Base-by-base conservation (phyloP, 495 filamentous ascomycete genomes). In the Stereocaulon alpinum region DNA sequence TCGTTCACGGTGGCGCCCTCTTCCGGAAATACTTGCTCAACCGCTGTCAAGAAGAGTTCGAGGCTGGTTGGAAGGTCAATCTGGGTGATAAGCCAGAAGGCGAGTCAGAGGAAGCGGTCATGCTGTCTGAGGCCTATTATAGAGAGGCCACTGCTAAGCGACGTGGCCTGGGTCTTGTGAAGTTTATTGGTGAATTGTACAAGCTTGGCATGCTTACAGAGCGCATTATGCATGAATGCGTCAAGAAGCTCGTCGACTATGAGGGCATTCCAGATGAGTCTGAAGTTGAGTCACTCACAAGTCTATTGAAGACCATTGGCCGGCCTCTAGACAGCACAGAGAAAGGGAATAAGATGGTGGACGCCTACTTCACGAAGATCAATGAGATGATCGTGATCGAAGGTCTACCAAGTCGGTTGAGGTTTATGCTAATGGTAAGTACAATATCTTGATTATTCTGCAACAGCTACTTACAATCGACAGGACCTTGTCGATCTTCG, bases 191-290 rank as follows among this genome's bases (percentile, higher is more conserved):
- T 75, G 93, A 98, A 71, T 84, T 98, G 41, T 98, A 93, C 83
- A 97, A 97, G 78, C 82, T 98, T 61, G 83, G 85, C 66, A 99
- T 99, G 93, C 81, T 99, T 72, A 99, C 93, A 50, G 87, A 95
- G 70, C 89, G 91, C 72, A 97, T 98, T 76, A 98, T 99, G 93
- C 94, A 97, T 76, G 90, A 96, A 75, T 99, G 93, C 80, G 89
- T 97, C 14, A 85, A 88, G 77, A 95, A 95, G 73, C 78, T 97
- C 55, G 88, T 97, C 55, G 92, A 99, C 72, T 96, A 94, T 72
- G 84, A 91, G 65, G 94, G 90, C 59, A 72, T 88, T 61, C 93
- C 93, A 18, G 93, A 99, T 66, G 93, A 97, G 72, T 88, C 91
- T 27, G 92, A 96, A 67, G 86, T 97, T 20, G 93, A 99, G 79